Evolutionary conservation across 345 rosid species (phyloP).

Genomic region (Eucalyptus microcorys): DNA sequence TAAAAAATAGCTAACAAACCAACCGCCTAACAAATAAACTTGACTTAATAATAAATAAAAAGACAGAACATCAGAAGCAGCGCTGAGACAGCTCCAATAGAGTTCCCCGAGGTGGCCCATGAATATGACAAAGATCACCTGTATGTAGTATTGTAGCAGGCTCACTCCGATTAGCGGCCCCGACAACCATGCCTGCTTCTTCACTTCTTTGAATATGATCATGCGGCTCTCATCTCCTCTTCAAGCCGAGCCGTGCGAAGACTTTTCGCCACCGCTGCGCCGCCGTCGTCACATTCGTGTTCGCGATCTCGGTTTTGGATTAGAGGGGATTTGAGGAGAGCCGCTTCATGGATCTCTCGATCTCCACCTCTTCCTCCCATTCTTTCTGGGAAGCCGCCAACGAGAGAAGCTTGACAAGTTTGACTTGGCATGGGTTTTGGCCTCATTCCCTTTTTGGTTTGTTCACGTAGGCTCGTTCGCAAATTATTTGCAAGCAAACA

Average conservation of each 20-base stretch:
- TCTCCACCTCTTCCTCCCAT: not conserved
- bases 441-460: not conserved
- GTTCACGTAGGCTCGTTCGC: not conserved
- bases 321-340: not conserved
- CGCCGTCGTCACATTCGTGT: not conserved
- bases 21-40: too few species aligned
- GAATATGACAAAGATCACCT: conserved; percentile 28
- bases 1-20: too few species aligned
- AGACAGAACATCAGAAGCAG: too few species aligned
- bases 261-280: too few species aligned
- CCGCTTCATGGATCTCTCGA: not conserved
- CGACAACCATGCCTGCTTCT: conserved; percentile 15
- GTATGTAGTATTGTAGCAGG: conserved; percentile 22
- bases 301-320: not conserved
- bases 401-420: not conserved
- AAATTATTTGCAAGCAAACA: not conserved
- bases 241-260: not conserved
- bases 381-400: not conserved
- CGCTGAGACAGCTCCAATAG: not conserved
- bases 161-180: conserved; percentile 31
- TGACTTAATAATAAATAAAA: too few species aligned
- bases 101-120: conserved; percentile 38
- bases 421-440: not conserved
- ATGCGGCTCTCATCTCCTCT: not conserved
- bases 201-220: conserved; percentile 11